phyloP scores from a whole-genome alignment of 1,284 basidiomycete species.

The Cutaneotrichosporon dermatis region DNA sequence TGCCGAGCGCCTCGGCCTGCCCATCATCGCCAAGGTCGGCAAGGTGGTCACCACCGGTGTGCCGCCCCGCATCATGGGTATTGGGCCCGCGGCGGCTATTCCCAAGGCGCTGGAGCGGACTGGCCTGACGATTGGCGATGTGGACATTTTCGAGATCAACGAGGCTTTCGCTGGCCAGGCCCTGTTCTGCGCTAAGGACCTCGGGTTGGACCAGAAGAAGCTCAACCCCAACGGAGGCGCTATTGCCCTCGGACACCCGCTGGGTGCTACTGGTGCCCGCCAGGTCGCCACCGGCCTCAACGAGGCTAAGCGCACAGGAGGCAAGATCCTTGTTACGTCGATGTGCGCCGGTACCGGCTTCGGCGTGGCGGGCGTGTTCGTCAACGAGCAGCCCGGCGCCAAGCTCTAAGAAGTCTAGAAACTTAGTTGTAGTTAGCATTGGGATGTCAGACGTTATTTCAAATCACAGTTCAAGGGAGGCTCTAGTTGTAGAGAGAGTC shows the following conservation, averaged over 20 bases:
- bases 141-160: slow-evolving; percentile 83
- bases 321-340: slow-evolving; percentile 77
- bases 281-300: slow-evolving; percentile 79
- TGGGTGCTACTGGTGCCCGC: slow-evolving; percentile 67
- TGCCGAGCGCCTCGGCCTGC: slow-evolving; percentile 77
- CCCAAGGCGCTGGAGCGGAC: slow-evolving; percentile 63
- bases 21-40: slow-evolving; percentile 84
- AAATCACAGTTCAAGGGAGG: too few species aligned
- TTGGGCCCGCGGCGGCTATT: slow-evolving; percentile 82
- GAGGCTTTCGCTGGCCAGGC: slow-evolving; percentile 83
- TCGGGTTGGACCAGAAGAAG: slow-evolving; percentile 69
- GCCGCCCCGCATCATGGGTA: slow-evolving; percentile 78
- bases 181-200: slow-evolving; percentile 66
- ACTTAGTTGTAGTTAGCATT: background rate
- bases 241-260: slow-evolving; percentile 51
- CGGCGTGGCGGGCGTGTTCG: slow-evolving; percentile 18
- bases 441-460: too few species aligned
- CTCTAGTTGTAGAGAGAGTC: too few species aligned
- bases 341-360: slow-evolving; percentile 88
- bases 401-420: slow-evolving; percentile 4
- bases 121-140: slow-evolving; percentile 63
- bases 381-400: slow-evolving; percentile 8
- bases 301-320: slow-evolving; percentile 65
- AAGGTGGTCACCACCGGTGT: slow-evolving; percentile 69
- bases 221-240: slow-evolving; percentile 85